These are phyloP conservation scores for Paramarasmius palmivorus DNA, from an alignment of 1,284 basidiomycete genomes.

Conservation along the genomic window DNA sequence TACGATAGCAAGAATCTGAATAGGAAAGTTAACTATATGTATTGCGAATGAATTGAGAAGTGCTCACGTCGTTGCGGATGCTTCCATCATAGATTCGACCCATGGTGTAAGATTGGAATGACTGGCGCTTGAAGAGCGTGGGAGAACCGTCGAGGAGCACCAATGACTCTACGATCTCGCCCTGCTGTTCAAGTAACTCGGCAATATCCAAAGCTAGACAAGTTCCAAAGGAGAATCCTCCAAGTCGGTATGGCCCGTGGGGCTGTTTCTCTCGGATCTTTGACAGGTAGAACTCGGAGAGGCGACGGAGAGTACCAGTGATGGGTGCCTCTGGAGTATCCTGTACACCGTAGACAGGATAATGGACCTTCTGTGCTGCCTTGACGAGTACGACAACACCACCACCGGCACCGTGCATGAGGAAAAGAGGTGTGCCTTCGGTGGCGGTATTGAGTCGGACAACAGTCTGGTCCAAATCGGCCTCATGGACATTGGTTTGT, in stretches of 20 bases:
- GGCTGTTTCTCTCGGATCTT: constrained; percentile 11
- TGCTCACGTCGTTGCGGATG: neutral
- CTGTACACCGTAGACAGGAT: constrained; percentile 11
- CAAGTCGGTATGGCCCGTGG: constrained; percentile 11
- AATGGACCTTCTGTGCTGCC: constrained; percentile 1
- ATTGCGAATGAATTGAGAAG: too few relatives aligned
- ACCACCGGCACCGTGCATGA: constrained; percentile 11
- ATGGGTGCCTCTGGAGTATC: constrained; percentile 11
- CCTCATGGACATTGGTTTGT: constrained; percentile 6
- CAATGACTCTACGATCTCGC: neutral
- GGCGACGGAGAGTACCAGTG: constrained; percentile 1
- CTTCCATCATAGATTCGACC: neutral
- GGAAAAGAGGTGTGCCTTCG: constrained; percentile 6
- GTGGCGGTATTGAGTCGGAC: constrained; percentile 1
- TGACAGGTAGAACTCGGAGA: constrained; percentile 5
- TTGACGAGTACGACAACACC: constrained; percentile 3
- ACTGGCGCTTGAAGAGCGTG: neutral
- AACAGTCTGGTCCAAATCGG: constrained; percentile 6
- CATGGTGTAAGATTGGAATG: neutral
- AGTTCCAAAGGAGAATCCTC: constrained; percentile 5
- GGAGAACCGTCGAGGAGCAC: constrained; percentile 1
- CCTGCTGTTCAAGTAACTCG: neutral
- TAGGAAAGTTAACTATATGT: neutral
- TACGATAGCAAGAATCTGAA: neutral
- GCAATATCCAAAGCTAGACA: constrained; percentile 1